Evolutionary conservation across 148 eudicot species (phyloP), one percentile per base, ranked within the genome.

Genomic region (Fallopia convolvulus): DNA sequence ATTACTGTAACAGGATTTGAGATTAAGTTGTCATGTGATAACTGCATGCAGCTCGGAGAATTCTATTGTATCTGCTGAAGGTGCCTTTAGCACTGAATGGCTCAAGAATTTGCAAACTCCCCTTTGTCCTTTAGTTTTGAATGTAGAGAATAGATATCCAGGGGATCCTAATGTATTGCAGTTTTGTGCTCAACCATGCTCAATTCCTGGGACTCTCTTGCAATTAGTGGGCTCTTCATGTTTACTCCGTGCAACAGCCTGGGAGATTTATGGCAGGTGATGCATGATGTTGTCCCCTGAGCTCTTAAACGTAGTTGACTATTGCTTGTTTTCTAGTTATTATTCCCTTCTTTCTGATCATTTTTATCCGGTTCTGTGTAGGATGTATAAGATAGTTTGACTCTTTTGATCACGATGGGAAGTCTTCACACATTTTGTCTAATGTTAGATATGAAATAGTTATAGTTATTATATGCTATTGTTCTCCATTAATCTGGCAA

Each of bases 251-350:
- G 92, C 97, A 71, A 89, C 91, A 77, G 83, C 94, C 12, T 95
- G 99, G 97, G 99, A 93, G 86, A 80, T 85, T 66, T 93, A 89
- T 82, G 99, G 99, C 83, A 95, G 99, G 99, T 94, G 77, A 86
- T 52, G 12, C 74, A 41, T 65, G 20, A 66, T 58, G 40, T 3
- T 80, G 55, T 77, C 75, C 71, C 72, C 36, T 33, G 21, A 68
- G 70, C 70, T 49, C 30, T 58, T 39, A 4, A 50, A 58, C 2
- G 14, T 7, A 75, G 30, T 75, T 36, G n/a, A 36, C 68, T 36
- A 3, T 18, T 55, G 36, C 23, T 18, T 56, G 74, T 18, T 48
- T 76, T 73, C 44, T 60, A 13, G 39, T 32, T 26, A 21, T 47
- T 49, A 72, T 3, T 42, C 14, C n/a, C 18, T 42, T 55, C 44